Evolutionary conservation across 2,329 filamentous ascomycete genomes (phyloP).

Genomic region (Trichothecium sympodiale): DNA sequence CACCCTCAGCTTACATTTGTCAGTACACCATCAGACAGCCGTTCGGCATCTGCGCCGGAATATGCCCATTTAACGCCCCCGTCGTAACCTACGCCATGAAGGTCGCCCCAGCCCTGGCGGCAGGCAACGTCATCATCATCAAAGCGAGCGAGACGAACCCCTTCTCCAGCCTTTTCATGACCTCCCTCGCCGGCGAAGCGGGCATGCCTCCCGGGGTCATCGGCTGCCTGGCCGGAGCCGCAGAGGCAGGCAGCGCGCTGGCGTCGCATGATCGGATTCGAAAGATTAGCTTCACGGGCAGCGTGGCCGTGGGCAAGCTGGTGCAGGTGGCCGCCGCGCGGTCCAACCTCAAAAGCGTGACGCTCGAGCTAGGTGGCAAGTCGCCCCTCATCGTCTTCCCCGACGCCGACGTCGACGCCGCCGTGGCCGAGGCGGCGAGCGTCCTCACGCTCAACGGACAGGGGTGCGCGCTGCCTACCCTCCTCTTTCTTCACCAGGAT

Average conservation of each 20-base stretch:
- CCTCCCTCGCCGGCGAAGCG: constrained; percentile 36
- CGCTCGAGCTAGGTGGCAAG: constrained; percentile 50
- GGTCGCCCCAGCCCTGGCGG: constrained; percentile 40
- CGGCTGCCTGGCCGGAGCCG: constrained; percentile 45
- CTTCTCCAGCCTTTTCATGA: constrained; percentile 24
- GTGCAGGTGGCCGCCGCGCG: constrained; percentile 42
- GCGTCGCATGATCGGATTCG: constrained; percentile 43
- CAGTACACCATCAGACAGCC: constrained; percentile 6
- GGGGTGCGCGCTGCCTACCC: constrained; percentile 84
- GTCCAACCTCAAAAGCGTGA: constrained; percentile 45
- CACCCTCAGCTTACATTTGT: too few relatives aligned
- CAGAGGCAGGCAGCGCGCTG: constrained; percentile 45
- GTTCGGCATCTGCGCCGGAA: constrained; percentile 32
- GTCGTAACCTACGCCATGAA: constrained; percentile 36
- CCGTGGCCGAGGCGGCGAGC: constrained; percentile 55
- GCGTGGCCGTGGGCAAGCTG: constrained; percentile 45
- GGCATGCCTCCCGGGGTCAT: constrained; percentile 49
- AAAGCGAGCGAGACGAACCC: constrained; percentile 41
- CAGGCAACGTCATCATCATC: constrained; percentile 41
- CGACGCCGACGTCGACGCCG: constrained; percentile 40
- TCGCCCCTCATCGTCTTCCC: constrained; percentile 44
- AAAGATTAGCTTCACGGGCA: constrained; percentile 54
- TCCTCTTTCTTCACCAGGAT: constrained; percentile 50
- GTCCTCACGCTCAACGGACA: constrained; percentile 86
- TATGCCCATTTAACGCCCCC: constrained; percentile 43